Percentiles rank a stretch among this genome's conserved stretches.
Evolutionary conservation across 768 basidiomycete species (phyloP).

Genomic region (Chalciporus chontae): DNA sequence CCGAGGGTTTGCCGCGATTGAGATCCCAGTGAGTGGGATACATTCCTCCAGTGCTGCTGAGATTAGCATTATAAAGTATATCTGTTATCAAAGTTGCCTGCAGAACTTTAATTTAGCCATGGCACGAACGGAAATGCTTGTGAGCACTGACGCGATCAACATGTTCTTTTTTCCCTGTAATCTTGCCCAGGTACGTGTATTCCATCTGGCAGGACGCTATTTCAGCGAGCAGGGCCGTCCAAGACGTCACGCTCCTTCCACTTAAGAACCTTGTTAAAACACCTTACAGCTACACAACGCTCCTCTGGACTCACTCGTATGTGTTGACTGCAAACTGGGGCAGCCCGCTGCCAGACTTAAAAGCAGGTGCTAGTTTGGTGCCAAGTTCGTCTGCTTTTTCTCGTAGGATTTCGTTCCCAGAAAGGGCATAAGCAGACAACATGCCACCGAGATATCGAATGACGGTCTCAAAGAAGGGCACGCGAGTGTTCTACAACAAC

Average conservation of each 20-base stretch:
- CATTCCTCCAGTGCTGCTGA: conserved; percentile 53
- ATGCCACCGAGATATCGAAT: conserved; percentile 90
- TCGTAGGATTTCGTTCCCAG: conserved; percentile 59
- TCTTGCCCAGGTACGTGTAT: conserved; percentile 77
- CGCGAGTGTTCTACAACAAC: conserved; percentile 26
- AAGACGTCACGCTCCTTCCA: neutral
- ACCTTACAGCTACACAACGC: too few species aligned
- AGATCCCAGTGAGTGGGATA: conserved; percentile 59
- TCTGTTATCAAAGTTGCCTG: conserved; percentile 51
- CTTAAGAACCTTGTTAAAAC: neutral
- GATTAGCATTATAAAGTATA: conserved; percentile 43
- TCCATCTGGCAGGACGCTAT: conserved; percentile 80
- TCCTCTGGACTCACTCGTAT: conserved; percentile 37
- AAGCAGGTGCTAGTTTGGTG: conserved; percentile 60
- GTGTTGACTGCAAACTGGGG: conserved; percentile 71
- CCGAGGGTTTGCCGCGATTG: conserved; percentile 37
- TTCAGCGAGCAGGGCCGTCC: conserved; percentile 59
- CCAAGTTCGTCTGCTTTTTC: conserved; percentile 75
- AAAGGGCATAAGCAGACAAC: conserved; percentile 76
- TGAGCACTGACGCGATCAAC: conserved; percentile 48
- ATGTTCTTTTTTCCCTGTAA: conserved; percentile 67
- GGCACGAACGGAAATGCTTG: neutral
- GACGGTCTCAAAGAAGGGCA: conserved; percentile 76
- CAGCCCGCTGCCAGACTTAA: conserved; percentile 65
- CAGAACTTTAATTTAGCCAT: neutral